Percentiles rank a stretch among this genome's conserved stretches.
phyloP scores from a whole-genome alignment of 139 green algal species.

The Pleodorina starrii region DNA sequence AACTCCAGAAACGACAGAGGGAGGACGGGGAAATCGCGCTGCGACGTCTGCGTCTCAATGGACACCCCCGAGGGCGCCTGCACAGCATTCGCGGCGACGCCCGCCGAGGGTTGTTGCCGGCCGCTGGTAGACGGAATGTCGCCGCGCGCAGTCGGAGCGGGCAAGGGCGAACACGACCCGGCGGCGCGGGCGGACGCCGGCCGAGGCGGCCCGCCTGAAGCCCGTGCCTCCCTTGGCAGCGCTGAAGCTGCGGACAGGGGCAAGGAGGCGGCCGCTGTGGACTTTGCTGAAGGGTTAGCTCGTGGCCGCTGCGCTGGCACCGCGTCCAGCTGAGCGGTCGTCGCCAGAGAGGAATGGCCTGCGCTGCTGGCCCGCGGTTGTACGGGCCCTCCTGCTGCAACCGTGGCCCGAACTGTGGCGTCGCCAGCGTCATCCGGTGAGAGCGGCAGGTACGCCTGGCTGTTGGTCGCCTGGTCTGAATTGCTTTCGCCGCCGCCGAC shows the following conservation, averaged over 20 bases:
- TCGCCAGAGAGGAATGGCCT: slow-evolving; percentile 14
- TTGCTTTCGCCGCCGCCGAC: slow-evolving; percentile 34
- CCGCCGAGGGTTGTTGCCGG: neutral
- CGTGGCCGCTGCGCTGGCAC: neutral
- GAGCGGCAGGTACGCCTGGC: slow-evolving; percentile 17
- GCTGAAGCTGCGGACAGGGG: neutral
- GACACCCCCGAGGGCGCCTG: neutral
- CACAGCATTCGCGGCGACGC: neutral
- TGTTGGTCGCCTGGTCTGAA: slow-evolving; percentile 26
- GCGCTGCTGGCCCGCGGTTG: slow-evolving; percentile 1
- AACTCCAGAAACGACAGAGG: slow-evolving; percentile 3
- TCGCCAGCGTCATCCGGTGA: neutral
- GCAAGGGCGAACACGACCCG: neutral
- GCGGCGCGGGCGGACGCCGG: neutral
- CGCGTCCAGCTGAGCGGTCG: neutral
- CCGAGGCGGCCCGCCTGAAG: too few relatives aligned
- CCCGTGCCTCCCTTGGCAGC: neutral
- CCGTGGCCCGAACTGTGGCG: neutral
- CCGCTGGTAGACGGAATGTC: slow-evolving; percentile 11
- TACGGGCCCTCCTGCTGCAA: neutral
- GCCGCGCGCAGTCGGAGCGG: neutral
- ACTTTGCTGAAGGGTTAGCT: neutral
- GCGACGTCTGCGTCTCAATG: slow-evolving; percentile 5
- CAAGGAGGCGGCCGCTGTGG: too few relatives aligned
- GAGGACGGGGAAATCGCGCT: slow-evolving; percentile 27